Evolutionary conservation across 257 asterid genomes (phyloP).

Genomic region (Scutellaria barbata): DNA sequence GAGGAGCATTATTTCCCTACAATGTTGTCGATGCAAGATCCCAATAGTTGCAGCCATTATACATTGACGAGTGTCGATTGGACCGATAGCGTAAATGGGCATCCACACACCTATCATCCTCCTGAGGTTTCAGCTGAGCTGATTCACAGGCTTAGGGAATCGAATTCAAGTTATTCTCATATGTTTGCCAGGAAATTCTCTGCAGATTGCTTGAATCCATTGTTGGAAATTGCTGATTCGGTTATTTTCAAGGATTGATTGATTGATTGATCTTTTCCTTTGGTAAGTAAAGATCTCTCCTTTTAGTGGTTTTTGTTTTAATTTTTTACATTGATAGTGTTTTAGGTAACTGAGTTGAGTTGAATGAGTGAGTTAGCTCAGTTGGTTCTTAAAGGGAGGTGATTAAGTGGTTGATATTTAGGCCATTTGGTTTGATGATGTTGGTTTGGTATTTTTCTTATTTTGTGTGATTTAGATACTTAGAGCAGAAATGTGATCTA

Average conservation of each 20-base stretch:
- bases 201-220: conserved; percentile 68
- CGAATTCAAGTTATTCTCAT: conserved; percentile 59
- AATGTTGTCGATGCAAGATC: conserved; percentile 76
- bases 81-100: conserved; percentile 79
- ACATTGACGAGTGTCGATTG: conserved; percentile 90
- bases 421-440: conserved; percentile 21
- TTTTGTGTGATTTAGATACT: no score
- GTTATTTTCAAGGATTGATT: conserved; percentile 78
- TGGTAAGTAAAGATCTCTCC: conserved; percentile 51
- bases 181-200: conserved; percentile 91
- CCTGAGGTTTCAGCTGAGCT: conserved; percentile 63
- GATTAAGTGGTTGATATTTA: background rate
- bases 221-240: conserved; percentile 76
- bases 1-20: conserved; percentile 97
- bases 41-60: conserved; percentile 55
- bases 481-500: background rate
- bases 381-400: background rate
- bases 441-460: background rate
- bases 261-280: conserved; percentile 37
- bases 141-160: conserved; percentile 68
- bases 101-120: conserved; percentile 84
- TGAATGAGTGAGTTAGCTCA: conserved; percentile 11
- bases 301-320: conserved; percentile 41
- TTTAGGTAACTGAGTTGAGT: conserved; percentile 26
- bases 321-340: conserved; percentile 32